These are phyloP conservation scores for Priceomyces medius DNA, from an alignment of 805 yeast genomes.

Conservation along the genomic window DNA sequence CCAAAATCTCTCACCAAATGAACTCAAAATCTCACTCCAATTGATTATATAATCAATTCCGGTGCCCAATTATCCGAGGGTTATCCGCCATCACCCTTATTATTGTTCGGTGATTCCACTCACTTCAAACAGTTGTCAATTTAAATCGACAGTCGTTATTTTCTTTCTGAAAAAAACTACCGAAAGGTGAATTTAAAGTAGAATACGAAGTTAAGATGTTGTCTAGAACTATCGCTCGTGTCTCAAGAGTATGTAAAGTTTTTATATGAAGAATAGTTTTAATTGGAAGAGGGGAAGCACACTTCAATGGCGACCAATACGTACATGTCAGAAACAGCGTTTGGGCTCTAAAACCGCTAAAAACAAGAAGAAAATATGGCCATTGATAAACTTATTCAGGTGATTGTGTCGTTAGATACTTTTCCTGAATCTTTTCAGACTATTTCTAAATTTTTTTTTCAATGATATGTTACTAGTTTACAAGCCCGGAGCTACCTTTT, in stretches of 20 bases:
- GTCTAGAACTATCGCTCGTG: conserved; percentile 43
- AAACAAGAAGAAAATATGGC: too few species aligned
- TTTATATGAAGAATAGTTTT: too few species aligned
- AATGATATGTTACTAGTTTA: too few species aligned
- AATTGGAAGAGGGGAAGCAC: too few species aligned
- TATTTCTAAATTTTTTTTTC: too few species aligned
- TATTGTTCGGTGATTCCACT: conserved; percentile 3
- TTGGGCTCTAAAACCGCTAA: too few species aligned
- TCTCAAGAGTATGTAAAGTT: conserved; percentile 40
- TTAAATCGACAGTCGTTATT: not conserved
- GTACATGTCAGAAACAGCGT: too few species aligned
- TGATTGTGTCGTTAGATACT: too few species aligned
- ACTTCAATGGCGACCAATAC: too few species aligned
- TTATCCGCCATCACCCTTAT: conserved; percentile 1
- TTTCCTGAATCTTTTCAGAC: too few species aligned
- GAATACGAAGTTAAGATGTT: conserved; percentile 26
- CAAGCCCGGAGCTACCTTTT: not conserved
- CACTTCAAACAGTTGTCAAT: not conserved
- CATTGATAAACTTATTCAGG: too few species aligned
- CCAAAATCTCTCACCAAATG: not conserved
- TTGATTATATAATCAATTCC: conserved; percentile 7
- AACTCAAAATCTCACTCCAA: not conserved
- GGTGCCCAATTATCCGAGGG: conserved; percentile 11
- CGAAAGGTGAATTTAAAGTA: conserved; percentile 1
- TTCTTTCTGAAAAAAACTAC: not conserved